Conservation (phyloP, 2,329 filamentous ascomycete genomes). For the Neoscytalidium dimidiatum region DNA sequence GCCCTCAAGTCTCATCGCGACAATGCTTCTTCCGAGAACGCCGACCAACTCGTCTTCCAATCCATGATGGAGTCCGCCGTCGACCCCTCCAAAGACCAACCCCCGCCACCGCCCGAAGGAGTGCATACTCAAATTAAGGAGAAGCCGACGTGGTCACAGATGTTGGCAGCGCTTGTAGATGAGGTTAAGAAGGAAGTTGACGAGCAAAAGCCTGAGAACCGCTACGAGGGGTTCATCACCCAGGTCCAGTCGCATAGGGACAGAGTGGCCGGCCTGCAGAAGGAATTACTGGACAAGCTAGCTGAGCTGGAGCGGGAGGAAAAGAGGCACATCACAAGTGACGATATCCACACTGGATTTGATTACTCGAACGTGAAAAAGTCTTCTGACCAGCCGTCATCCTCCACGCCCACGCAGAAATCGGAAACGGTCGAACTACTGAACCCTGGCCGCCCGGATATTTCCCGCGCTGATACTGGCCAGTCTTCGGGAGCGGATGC, state of each 20-base stretch:
- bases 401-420: conserved; percentile 40
- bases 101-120: conserved; percentile 75
- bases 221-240: conserved; percentile 74
- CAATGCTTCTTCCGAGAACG: conserved; percentile 58
- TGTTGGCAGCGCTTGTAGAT: conserved; percentile 96
- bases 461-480: conserved; percentile 43
- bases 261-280: conserved; percentile 78
- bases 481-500: conserved; percentile 62
- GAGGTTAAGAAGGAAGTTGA: conserved; percentile 87
- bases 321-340: conserved; percentile 88
- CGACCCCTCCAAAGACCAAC: conserved; percentile 70
- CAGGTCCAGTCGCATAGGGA: conserved; percentile 75
- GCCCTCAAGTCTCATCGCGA: conserved; percentile 73
- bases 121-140: conserved; percentile 75
- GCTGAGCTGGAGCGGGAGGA: conserved; percentile 84
- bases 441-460: conserved; percentile 61
- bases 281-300: conserved; percentile 72
- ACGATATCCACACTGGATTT: conserved; percentile 85
- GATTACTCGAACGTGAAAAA: conserved; percentile 73
- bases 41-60: conserved; percentile 79
- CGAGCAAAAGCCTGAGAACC: conserved; percentile 66
- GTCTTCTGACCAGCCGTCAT: conserved; percentile 34
- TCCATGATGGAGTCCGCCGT: conserved; percentile 81
- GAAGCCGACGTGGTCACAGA: conserved; percentile 86
- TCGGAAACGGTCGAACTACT: conserved; percentile 65